Evolutionary conservation across 495 filamentous ascomycete genomes (phyloP).

Genomic region (Hypoxylon rickii): DNA sequence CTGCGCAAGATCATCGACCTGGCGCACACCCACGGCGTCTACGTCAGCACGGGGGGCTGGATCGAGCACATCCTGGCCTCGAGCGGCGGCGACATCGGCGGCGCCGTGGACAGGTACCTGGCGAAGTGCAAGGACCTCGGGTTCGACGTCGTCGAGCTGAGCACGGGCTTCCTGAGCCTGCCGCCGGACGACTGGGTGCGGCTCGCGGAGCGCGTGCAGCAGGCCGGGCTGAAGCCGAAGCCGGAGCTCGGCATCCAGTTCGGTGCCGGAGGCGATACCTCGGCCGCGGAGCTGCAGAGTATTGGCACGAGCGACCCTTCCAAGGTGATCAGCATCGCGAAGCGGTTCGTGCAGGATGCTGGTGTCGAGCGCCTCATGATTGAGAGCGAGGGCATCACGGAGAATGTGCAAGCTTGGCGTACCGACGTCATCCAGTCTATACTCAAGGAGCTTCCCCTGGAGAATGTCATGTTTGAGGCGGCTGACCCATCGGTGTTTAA

Average conservation of each 20-base stretch:
- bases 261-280: slow-evolving; percentile 63
- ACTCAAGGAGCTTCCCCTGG: slow-evolving; percentile 56
- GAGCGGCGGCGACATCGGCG: slow-evolving; percentile 42
- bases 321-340: slow-evolving; percentile 56
- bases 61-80: slow-evolving; percentile 60
- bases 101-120: slow-evolving; percentile 58
- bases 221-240: slow-evolving; percentile 58
- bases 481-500: slow-evolving; percentile 62
- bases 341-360: slow-evolving; percentile 52
- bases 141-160: slow-evolving; percentile 62
- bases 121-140: slow-evolving; percentile 56
- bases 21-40: slow-evolving; percentile 57
- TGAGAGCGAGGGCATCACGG: slow-evolving; percentile 66
- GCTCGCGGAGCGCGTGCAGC: slow-evolving; percentile 58
- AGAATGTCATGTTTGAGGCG: slow-evolving; percentile 66
- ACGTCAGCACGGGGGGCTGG: slow-evolving; percentile 63
- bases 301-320: slow-evolving; percentile 58
- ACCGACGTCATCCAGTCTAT: slow-evolving; percentile 62
- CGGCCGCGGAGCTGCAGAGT: slow-evolving; percentile 51
- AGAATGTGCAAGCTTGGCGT: slow-evolving; percentile 61
- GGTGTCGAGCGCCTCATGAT: slow-evolving; percentile 66
- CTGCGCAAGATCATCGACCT: slow-evolving; percentile 58
- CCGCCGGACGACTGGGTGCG: slow-evolving; percentile 62
- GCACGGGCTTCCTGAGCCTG: slow-evolving; percentile 59
- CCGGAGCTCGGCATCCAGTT: slow-evolving; percentile 66